Conservation (phyloP, 352 stramenopile species). For the Phytopythium kandeliae region DNA sequence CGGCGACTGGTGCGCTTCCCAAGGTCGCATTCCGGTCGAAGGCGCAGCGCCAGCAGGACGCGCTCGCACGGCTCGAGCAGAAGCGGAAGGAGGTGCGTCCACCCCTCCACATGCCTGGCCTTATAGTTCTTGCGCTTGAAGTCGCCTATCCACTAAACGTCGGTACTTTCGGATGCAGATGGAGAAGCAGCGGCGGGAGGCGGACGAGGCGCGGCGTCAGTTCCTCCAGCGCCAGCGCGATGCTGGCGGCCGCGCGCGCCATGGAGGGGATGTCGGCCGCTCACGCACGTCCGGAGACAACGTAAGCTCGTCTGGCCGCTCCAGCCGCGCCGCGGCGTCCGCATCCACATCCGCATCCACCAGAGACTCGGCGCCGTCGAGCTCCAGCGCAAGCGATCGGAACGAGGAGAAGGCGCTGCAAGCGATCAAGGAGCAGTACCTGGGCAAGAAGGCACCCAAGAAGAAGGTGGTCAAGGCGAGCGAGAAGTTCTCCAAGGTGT, state of each 20-base stretch:
- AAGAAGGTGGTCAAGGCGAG: conserved; percentile 90
- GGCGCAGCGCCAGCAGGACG: conserved; percentile 71
- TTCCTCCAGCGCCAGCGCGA: conserved; percentile 57
- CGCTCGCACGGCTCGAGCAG: conserved; percentile 60
- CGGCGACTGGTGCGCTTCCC: neutral
- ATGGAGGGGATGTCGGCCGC: conserved; percentile 11
- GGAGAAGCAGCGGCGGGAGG: conserved; percentile 48
- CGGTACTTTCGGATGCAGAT: conserved; percentile 15
- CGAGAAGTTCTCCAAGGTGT: conserved; percentile 92
- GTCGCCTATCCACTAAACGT: too few relatives aligned
- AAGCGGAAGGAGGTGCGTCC: conserved; percentile 49
- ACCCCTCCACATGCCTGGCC: neutral
- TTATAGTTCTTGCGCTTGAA: too few relatives aligned
- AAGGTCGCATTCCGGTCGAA: conserved; percentile 79
- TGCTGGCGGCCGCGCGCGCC: conserved; percentile 12
- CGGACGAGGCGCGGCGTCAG: conserved; percentile 47
- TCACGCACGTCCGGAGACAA: neutral
- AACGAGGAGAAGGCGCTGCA: conserved; percentile 75
- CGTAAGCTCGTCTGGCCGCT: neutral
- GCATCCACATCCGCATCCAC: neutral
- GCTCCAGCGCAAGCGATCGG: conserved; percentile 14
- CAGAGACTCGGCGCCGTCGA: conserved; percentile 7
- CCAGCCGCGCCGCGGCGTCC: neutral
- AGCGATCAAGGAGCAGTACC: conserved; percentile 86
- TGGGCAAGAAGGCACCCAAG: conserved; percentile 82